Evolutionary conservation across 257 asterid genomes (phyloP).

Genomic region (Thymus mandschuricus): DNA sequence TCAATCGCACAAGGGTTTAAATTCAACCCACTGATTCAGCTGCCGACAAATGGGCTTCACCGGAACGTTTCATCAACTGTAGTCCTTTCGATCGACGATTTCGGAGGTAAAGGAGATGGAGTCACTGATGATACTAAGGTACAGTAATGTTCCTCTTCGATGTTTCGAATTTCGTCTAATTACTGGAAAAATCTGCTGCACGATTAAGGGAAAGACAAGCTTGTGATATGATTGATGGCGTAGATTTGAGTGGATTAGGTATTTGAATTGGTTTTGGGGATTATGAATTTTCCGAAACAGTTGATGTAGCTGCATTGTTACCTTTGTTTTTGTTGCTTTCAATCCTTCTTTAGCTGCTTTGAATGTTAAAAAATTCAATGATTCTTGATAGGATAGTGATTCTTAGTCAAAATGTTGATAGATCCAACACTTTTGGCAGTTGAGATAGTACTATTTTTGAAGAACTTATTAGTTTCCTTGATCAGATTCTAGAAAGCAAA

Average conservation of each 20-base stretch:
- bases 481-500: no score
- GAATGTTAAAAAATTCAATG: not conserved
- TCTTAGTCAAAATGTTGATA: not conserved
- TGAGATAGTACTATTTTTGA: no score
- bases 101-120: slow-evolving; percentile 75
- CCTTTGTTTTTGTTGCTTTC: not conserved
- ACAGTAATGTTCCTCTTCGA: not conserved
- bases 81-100: slow-evolving; percentile 52
- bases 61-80: slow-evolving; percentile 33
- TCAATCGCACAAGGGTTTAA: slow-evolving; percentile 26
- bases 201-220: not conserved
- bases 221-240: not conserved
- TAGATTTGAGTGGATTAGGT: not conserved
- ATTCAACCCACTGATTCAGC: slow-evolving; percentile 40
- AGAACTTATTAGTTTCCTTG: no score
- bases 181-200: not conserved
- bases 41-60: slow-evolving; percentile 39
- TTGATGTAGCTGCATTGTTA: not conserved
- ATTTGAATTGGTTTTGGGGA: not conserved
- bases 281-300: not conserved
- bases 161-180: not conserved
- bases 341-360: slow-evolving; percentile 3
- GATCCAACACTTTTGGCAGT: no score
- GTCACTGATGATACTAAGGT: slow-evolving; percentile 61
- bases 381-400: slow-evolving; percentile 5